These are phyloP conservation scores for Tylopilus cervinicoccineus DNA, from an alignment of 768 basidiomycete species.

Conservation along the genomic window DNA sequence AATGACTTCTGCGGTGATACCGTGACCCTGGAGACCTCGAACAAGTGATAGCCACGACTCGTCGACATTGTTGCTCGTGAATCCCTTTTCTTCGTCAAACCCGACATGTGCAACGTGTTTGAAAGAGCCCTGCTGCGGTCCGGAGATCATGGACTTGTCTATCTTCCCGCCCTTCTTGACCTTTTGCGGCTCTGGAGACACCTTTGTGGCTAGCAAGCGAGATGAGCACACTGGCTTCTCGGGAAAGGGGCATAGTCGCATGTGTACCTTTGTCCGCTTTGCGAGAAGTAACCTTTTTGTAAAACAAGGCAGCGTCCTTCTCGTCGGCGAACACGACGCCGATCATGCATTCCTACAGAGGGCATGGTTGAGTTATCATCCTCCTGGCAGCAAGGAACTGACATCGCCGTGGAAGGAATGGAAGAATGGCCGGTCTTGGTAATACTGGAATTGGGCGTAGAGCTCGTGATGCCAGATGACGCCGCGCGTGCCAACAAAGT, in stretches of 20 bases:
- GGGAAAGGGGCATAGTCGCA: slow-evolving; percentile 11
- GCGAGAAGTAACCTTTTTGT: slow-evolving; percentile 74
- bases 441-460: slow-evolving; percentile 76
- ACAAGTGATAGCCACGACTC: slow-evolving; percentile 82
- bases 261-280: slow-evolving; percentile 63
- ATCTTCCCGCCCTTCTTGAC: slow-evolving; percentile 68
- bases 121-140: slow-evolving; percentile 73
- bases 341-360: slow-evolving; percentile 75
- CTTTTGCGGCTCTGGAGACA: slow-evolving; percentile 51
- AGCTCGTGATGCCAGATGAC: slow-evolving; percentile 93
- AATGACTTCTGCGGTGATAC: slow-evolving; percentile 66
- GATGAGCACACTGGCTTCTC: slow-evolving; percentile 3
- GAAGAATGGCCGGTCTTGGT: slow-evolving; percentile 85
- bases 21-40: slow-evolving; percentile 55
- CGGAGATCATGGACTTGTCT: slow-evolving; percentile 91
- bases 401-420: slow-evolving; percentile 93
- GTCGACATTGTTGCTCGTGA: slow-evolving; percentile 83
- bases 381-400: slow-evolving; percentile 35
- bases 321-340: slow-evolving; percentile 89
- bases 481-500: slow-evolving; percentile 78
- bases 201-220: slow-evolving; percentile 38
- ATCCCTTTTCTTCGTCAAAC: slow-evolving; percentile 82
- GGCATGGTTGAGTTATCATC: not conserved
- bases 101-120: slow-evolving; percentile 95
- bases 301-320: slow-evolving; percentile 75